phyloP scores from a whole-genome alignment of 176 grass and related monocot genomes.

The Oryza glumipatula region DNA sequence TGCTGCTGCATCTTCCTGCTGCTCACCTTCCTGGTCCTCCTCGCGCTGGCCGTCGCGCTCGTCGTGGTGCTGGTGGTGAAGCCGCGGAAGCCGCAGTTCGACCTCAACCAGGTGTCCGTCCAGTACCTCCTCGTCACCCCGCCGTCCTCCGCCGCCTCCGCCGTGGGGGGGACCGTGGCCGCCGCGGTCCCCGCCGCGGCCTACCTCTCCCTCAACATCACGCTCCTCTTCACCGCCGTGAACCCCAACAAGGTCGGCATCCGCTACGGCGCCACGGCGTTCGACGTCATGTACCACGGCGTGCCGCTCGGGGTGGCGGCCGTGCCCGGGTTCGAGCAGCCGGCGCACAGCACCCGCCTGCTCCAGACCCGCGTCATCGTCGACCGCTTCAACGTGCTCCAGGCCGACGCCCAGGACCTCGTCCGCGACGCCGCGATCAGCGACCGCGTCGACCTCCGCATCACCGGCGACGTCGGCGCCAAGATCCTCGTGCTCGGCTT shows the following conservation, averaged over 20 bases:
- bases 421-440: slow-evolving; percentile 79
- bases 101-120: slow-evolving; percentile 96
- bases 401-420: slow-evolving; percentile 87
- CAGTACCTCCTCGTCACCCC: slow-evolving; percentile 89
- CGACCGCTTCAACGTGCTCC: slow-evolving; percentile 94
- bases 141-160: slow-evolving; percentile 43
- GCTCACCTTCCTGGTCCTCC: slow-evolving; percentile 81
- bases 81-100: slow-evolving; percentile 96
- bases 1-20: slow-evolving; percentile 99
- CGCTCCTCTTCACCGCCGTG: slow-evolving; percentile 82
- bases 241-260: slow-evolving; percentile 99
- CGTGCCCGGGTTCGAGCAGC: slow-evolving; percentile 90
- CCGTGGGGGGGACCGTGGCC: background rate
- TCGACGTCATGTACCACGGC: slow-evolving; percentile 95
- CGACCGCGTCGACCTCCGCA: slow-evolving; percentile 90
- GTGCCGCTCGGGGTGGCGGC: slow-evolving; percentile 88
- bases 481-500: slow-evolving; percentile 90
- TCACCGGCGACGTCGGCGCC: slow-evolving; percentile 88
- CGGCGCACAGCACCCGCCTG: slow-evolving; percentile 77
- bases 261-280: slow-evolving; percentile 70
- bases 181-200: slow-evolving; percentile 49
- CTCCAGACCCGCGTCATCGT: slow-evolving; percentile 87
- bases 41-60: slow-evolving; percentile 81
- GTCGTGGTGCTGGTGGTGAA: slow-evolving; percentile 91
- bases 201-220: slow-evolving; percentile 98